These are phyloP conservation scores for Erigeron philadelphicus DNA, from an alignment of 140 eudicot species.

Conservation along the genomic window DNA sequence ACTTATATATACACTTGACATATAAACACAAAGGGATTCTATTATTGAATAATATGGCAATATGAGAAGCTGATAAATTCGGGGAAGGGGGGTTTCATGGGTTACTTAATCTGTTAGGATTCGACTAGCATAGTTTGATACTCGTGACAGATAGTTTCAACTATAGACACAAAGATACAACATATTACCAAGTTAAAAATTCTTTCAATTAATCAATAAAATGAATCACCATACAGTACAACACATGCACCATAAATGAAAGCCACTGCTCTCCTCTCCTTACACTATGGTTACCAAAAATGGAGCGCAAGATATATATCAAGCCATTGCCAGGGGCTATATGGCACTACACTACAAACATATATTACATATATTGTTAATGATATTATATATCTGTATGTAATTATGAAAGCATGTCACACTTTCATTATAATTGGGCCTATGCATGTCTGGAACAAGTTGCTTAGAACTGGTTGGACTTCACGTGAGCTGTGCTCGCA, in stretches of 20 bases:
- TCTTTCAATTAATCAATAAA: constrained; percentile 18
- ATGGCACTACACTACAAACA: constrained; percentile 24
- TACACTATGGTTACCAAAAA: constrained; percentile 24
- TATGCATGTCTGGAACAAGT: constrained; percentile 67
- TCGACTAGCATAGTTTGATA: no score
- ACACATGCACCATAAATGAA: constrained; percentile 15
- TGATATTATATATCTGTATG: constrained; percentile 1
- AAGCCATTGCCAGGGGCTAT: constrained; percentile 22
- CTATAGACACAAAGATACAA: background rate
- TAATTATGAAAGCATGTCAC: constrained; percentile 23
- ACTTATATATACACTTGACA: no score
- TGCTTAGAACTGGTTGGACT: constrained; percentile 63
- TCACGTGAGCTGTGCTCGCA: constrained; percentile 87
- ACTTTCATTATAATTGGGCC: constrained; percentile 65
- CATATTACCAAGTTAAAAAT: background rate
- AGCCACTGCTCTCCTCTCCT: constrained; percentile 18
- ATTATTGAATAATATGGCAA: no score
- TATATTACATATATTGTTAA: background rate
- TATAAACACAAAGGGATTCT: no score
- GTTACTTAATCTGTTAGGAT: no score
- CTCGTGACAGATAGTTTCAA: no score
- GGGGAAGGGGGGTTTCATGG: no score
- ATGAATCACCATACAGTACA: constrained; percentile 19
- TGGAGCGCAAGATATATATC: constrained; percentile 16
- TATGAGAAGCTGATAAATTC: no score